Evolutionary conservation across 306 rosid genomes (phyloP), one percentile per base, ranked within the genome.

Genomic region (Senna siamea): DNA sequence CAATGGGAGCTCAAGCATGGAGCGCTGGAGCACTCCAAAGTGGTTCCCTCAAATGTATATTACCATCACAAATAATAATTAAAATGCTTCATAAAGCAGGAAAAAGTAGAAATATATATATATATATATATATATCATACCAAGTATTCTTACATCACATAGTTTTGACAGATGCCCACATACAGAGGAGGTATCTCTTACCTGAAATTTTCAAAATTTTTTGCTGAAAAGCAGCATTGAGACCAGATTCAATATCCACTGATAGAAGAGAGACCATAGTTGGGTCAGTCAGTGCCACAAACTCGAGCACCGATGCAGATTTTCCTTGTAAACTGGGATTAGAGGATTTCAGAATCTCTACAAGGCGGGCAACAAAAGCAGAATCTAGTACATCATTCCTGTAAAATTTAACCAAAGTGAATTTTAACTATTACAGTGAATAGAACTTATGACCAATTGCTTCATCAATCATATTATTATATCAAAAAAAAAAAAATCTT

Each of bases 241-340:
- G 85, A 79, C 85, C 91, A n/a, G 87, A 79, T 81, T 87, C 96
- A 38, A 93, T 78, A 78, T 87, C 89, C 53, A 72, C 76, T 6
- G 87, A 71, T 40, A 70, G 63, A 75, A 83, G 65, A 17, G 72
- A 43, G 70, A 80, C 76, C 78, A 87, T 82, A 66, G 85, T 76
- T 73, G 86, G 90, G 78, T 89, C 93, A 63, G 70, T 82, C 78
- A 87, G 70, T 73, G 89, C 82, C 70, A 80, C 85, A 74, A 89
- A 93, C 80, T 93, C 97, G 0, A 93, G 93, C 44, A 89, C 78
- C 17, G 89, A 86, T 22, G 93, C 89, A 60, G 96, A 96, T 81
- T 91, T 91, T 74, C 79, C 84, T 79, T 93, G 97, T 79, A 90
- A 80, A 77, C 19, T 83, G 54, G 89, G 88, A 34, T 85, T 64